These are phyloP conservation scores for Cladosporium sp. DNA, from an alignment of 2,329 filamentous ascomycete genomes.

Conservation along the genomic window DNA sequence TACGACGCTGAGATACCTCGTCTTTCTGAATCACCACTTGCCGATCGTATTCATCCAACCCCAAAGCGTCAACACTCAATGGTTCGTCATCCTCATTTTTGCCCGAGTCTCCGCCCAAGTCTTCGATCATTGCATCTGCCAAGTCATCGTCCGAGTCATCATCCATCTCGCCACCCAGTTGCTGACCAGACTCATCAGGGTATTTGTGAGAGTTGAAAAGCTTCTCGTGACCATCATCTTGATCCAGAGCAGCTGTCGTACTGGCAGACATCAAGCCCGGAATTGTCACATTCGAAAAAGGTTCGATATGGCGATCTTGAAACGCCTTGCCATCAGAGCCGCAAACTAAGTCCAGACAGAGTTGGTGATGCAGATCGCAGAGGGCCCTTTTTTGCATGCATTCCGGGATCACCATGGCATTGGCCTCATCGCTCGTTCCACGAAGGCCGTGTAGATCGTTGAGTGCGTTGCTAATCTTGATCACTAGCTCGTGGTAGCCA, in stretches of 20 bases:
- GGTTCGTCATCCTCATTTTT: neutral
- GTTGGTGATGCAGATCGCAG: neutral
- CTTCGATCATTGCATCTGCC: neutral
- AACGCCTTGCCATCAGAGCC: neutral
- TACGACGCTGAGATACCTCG: neutral
- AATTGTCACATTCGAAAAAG: neutral
- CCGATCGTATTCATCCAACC: neutral
- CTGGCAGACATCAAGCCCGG: neutral
- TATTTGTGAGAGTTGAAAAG: neutral
- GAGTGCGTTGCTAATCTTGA: neutral
- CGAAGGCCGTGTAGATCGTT: too few relatives aligned
- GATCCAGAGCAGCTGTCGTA: neutral
- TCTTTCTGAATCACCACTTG: neutral
- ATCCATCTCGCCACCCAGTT: neutral
- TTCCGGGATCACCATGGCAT: neutral
- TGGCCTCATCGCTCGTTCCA: neutral
- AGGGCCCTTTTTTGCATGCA: neutral
- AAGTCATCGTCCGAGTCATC: neutral
- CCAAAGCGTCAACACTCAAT: neutral
- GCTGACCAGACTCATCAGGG: neutral
- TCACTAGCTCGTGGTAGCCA: neutral
- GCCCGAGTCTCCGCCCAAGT: neutral
- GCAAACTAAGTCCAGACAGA: neutral
- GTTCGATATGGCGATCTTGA: neutral
- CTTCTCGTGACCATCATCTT: neutral